A percentile compares a stretch with the other conserved stretches of the same genome.
These are phyloP conservation scores for Talaromyces funiculosus DNA, from an alignment of 2,329 filamentous ascomycete genomes.

Conservation along the genomic window DNA sequence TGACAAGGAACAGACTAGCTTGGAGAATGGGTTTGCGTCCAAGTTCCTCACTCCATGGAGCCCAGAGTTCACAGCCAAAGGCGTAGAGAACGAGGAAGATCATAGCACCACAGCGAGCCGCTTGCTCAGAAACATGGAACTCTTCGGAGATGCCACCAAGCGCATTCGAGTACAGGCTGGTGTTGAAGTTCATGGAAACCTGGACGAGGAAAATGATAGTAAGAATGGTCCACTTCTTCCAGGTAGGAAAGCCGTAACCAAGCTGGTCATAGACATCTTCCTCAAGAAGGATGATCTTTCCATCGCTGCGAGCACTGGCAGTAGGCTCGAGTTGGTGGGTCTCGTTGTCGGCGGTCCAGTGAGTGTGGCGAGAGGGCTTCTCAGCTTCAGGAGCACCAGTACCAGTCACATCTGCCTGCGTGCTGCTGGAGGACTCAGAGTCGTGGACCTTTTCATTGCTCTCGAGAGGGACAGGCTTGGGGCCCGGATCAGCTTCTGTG, in stretches of 20 bases:
- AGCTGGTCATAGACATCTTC: conserved; percentile 62
- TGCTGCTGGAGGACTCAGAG: conserved; percentile 30
- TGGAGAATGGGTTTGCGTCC: conserved; percentile 73
- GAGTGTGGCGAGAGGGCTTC: conserved; percentile 18
- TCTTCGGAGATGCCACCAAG: conserved; percentile 60
- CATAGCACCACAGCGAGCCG: conserved; percentile 66
- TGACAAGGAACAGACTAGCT: conserved; percentile 66
- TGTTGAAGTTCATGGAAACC: conserved; percentile 75
- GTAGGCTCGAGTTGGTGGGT: conserved; percentile 23
- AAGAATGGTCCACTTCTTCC: conserved; percentile 68
- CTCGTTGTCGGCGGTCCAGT: conserved; percentile 17
- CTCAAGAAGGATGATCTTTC: conserved; percentile 40
- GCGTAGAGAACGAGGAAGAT: conserved; percentile 75
- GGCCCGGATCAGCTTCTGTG: neutral
- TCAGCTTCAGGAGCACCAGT: neutral
- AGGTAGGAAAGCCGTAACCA: conserved; percentile 55
- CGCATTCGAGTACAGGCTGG: conserved; percentile 66
- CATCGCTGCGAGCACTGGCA: conserved; percentile 12
- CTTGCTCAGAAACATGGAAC: conserved; percentile 63
- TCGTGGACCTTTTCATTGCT: conserved; percentile 24
- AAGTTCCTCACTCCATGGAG: conserved; percentile 79
- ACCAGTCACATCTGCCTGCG: conserved; percentile 21
- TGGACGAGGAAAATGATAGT: conserved; percentile 69
- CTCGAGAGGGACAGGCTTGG: neutral
- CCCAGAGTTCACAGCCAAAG: conserved; percentile 84